These are phyloP conservation scores for Agaricus bisporus DNA, from an alignment of 768 basidiomycete species.

Conservation along the genomic window DNA sequence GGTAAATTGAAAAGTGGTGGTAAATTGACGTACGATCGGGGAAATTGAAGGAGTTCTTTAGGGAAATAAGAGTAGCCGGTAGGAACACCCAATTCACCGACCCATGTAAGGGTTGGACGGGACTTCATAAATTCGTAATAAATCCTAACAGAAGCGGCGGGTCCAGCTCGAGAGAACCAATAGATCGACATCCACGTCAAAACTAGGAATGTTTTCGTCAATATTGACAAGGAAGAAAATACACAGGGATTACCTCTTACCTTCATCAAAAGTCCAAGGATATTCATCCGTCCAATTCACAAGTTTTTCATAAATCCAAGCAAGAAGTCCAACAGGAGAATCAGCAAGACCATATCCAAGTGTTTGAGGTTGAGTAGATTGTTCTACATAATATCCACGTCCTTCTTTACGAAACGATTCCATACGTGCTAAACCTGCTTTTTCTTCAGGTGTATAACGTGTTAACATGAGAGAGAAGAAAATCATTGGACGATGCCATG, in stretches of 20 bases:
- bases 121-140: slow-evolving; percentile 43
- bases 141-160: slow-evolving; percentile 50
- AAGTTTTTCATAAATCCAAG: slow-evolving; percentile 49
- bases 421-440: slow-evolving; percentile 24
- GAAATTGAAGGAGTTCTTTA: slow-evolving; percentile 31
- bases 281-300: slow-evolving; percentile 42
- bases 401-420: slow-evolving; percentile 23
- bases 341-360: slow-evolving; percentile 50
- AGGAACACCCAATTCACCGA: slow-evolving; percentile 28
- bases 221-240: background rate
- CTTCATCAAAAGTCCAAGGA: slow-evolving; percentile 51
- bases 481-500: slow-evolving; percentile 17
- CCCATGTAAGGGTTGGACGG: background rate
- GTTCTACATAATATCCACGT: slow-evolving; percentile 31
- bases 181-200: slow-evolving; percentile 56
- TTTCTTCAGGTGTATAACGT: slow-evolving; percentile 24
- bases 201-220: slow-evolving; percentile 24
- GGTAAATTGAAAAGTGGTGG: background rate
- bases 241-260: slow-evolving; percentile 15
- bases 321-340: slow-evolving; percentile 48
- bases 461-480: slow-evolving; percentile 23
- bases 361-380: slow-evolving; percentile 46
- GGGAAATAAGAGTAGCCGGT: slow-evolving; percentile 49
- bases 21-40: slow-evolving; percentile 22
- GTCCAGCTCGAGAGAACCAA: slow-evolving; percentile 52